phyloP scores from a whole-genome alignment of 805 yeast genomes.

The Candida awuae region DNA sequence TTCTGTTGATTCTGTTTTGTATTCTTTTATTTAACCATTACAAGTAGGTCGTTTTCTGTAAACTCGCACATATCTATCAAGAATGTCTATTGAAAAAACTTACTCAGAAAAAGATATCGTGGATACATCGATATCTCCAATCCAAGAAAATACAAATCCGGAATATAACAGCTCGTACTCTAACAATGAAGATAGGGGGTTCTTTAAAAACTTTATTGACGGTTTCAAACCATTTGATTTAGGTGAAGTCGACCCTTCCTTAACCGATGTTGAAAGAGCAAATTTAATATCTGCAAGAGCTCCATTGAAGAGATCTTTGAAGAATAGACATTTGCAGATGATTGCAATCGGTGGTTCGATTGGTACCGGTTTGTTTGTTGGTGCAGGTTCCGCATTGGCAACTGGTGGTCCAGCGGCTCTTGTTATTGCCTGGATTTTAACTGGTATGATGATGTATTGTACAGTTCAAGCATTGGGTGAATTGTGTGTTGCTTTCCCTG shows the following conservation, averaged over 20 bases:
- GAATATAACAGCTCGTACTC: constrained; percentile 8
- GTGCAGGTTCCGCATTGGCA: constrained; percentile 54
- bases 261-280: constrained; percentile 39
- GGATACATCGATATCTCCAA: constrained; percentile 22
- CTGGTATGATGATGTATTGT: constrained; percentile 53
- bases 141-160: constrained; percentile 7
- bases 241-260: constrained; percentile 37
- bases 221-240: constrained; percentile 26
- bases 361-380: constrained; percentile 78
- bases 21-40: not conserved
- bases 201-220: constrained; percentile 22
- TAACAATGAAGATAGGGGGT: constrained; percentile 5
- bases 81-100: constrained; percentile 12
- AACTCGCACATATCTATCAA: not conserved
- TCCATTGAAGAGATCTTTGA: constrained; percentile 44
- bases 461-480: constrained; percentile 63
- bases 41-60: too few relatives aligned
- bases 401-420: constrained; percentile 72
- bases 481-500: constrained; percentile 54
- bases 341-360: constrained; percentile 80
- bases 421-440: constrained; percentile 50
- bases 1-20: not conserved
- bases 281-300: constrained; percentile 41
- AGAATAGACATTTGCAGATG: constrained; percentile 66
- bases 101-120: constrained; percentile 16